Percentiles rank a stretch among this genome's conserved stretches.
phyloP scores from a whole-genome alignment of 2,329 filamentous ascomycete species.

The Grosmannia huntii region DNA sequence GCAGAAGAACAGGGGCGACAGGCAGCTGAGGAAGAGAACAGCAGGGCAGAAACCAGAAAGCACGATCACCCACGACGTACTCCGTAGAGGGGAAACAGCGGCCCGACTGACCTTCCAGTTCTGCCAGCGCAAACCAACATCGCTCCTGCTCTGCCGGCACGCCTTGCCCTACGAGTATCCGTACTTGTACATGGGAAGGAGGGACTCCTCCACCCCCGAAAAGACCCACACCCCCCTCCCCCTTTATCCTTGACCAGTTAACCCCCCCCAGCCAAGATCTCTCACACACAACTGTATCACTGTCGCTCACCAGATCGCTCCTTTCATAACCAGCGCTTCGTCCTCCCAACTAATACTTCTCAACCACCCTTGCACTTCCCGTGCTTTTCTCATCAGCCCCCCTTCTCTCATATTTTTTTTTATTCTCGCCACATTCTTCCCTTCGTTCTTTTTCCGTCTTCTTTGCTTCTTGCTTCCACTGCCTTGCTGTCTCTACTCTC shows the following conservation, averaged over 20 bases:
- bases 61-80: too few relatives aligned
- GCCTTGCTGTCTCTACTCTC: slow-evolving; percentile 2
- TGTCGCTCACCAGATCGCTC: slow-evolving; percentile 18
- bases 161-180: not conserved
- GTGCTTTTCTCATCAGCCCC: not conserved
- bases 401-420: slow-evolving; percentile 4
- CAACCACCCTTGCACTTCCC: not conserved
- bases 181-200: not conserved
- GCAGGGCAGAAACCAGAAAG: not conserved
- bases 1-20: not conserved
- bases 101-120: too few relatives aligned
- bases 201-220: not conserved
- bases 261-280: slow-evolving; percentile 21
- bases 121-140: not conserved
- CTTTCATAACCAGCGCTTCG: slow-evolving; percentile 22
- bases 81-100: too few relatives aligned
- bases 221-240: not conserved
- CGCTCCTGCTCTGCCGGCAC: not conserved
- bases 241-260: not conserved
- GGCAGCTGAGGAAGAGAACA: not conserved
- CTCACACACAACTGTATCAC: slow-evolving; percentile 27
- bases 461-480: not conserved
- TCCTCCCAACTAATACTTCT: slow-evolving; percentile 1
- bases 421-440: slow-evolving; percentile 8
- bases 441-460: slow-evolving; percentile 5